These are phyloP conservation scores for Scleroderma bovista DNA, from an alignment of 768 basidiomycete genomes.

Conservation along the genomic window DNA sequence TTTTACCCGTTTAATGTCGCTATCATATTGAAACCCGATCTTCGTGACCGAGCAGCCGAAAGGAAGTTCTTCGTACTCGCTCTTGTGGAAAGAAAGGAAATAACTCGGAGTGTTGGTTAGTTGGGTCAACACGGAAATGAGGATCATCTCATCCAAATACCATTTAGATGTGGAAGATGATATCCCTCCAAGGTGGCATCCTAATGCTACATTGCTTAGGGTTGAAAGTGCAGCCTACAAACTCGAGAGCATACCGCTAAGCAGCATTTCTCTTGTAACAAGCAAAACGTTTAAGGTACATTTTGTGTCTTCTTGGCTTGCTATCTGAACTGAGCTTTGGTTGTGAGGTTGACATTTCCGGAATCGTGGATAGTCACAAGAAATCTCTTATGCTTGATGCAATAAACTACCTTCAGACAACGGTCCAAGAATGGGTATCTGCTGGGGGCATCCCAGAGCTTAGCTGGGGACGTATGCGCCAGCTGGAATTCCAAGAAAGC, in stretches of 20 bases:
- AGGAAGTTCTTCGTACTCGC: slow-evolving; percentile 67
- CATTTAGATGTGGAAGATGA: slow-evolving; percentile 51
- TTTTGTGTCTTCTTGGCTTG: neutral
- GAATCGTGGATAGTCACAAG: slow-evolving; percentile 59
- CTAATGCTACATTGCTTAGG: slow-evolving; percentile 40
- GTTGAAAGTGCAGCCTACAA: slow-evolving; percentile 61
- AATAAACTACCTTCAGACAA: slow-evolving; percentile 40
- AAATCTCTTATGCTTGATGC: slow-evolving; percentile 60
- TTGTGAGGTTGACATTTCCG: slow-evolving; percentile 60
- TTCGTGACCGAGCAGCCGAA: slow-evolving; percentile 35
- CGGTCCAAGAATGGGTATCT: slow-evolving; percentile 56
- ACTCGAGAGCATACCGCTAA: slow-evolving; percentile 54
- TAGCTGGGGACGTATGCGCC: slow-evolving; percentile 77
- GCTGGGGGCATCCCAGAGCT: slow-evolving; percentile 56
- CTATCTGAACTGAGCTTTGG: neutral
- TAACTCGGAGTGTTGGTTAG: slow-evolving; percentile 49
- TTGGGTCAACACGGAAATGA: neutral
- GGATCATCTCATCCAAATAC: neutral
- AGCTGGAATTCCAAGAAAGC: slow-evolving; percentile 89
- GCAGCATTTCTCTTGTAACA: slow-evolving; percentile 74
- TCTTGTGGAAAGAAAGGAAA: slow-evolving; percentile 60
- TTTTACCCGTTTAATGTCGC: slow-evolving; percentile 66
- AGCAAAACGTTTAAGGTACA: slow-evolving; percentile 66
- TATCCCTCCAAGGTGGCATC: slow-evolving; percentile 78
- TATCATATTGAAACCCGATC: slow-evolving; percentile 64